A percentile compares a stretch with the other conserved stretches of the same genome.
phyloP scores from a whole-genome alignment of 1,139 yeast species.

The Lodderomyces margitis region DNA sequence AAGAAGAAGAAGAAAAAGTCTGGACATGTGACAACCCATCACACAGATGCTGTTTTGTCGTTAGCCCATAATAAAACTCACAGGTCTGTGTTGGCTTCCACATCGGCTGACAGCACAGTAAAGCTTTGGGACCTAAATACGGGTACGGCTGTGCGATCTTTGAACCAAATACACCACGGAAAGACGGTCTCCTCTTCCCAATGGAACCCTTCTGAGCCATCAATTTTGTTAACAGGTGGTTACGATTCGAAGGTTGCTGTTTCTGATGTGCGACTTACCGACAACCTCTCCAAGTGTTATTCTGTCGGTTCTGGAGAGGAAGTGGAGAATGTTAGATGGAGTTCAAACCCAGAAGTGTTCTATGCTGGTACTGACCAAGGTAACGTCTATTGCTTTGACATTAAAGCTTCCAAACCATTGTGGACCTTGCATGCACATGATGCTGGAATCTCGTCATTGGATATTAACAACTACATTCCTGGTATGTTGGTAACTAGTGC shows the following conservation, averaged over 20 bases:
- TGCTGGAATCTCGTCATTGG: conserved; percentile 83
- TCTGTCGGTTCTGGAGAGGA: conserved; percentile 69
- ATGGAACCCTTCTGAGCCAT: conserved; percentile 80
- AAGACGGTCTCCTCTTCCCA: conserved; percentile 84
- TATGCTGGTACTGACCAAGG: conserved; percentile 94
- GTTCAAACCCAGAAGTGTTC: conserved; percentile 58
- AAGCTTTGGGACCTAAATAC: conserved; percentile 90
- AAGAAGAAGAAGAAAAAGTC: conserved; percentile 47
- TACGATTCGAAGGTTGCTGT: conserved; percentile 81
- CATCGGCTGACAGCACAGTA: conserved; percentile 93
- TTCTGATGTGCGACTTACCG: conserved; percentile 81
- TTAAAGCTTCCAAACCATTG: conserved; percentile 68
- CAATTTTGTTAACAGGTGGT: conserved; percentile 86
- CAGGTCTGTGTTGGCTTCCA: conserved; percentile 85
- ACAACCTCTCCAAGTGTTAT: conserved; percentile 63
- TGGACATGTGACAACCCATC: conserved; percentile 70
- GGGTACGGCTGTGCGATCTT: conserved; percentile 72
- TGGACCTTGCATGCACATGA: conserved; percentile 99
- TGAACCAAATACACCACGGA: conserved; percentile 54
- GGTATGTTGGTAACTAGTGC: conserved; percentile 87
- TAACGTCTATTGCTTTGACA: conserved; percentile 84
- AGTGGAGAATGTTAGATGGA: conserved; percentile 79
- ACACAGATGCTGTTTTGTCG: conserved; percentile 91
- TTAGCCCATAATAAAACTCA: conserved; percentile 79
- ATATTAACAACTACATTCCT: conserved; percentile 62